Evolutionary conservation across 192 early-diverging fungal species (phyloP).

Genomic region (Entomortierella lignicola): DNA sequence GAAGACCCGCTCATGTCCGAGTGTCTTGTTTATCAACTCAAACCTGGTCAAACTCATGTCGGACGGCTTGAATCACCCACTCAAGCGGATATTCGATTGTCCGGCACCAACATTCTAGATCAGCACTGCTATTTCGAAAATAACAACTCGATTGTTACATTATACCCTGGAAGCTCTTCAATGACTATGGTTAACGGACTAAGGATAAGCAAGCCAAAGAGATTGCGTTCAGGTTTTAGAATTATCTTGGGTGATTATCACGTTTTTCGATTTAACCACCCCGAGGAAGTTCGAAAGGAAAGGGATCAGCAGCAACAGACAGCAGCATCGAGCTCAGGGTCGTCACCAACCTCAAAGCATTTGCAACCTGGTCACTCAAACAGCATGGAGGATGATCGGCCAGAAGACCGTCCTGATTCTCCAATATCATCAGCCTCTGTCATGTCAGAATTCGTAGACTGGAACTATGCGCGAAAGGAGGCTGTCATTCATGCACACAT

Average conservation of each 20-base stretch:
- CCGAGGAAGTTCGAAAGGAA: slow-evolving; percentile 78
- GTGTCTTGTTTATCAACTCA: slow-evolving; percentile 88
- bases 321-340: slow-evolving; percentile 8
- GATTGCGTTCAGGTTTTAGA: slow-evolving; percentile 77
- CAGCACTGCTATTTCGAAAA: slow-evolving; percentile 85
- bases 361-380: slow-evolving; percentile 22
- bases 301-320: slow-evolving; percentile 49
- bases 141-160: slow-evolving; percentile 62
- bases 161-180: slow-evolving; percentile 67
- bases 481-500: slow-evolving; percentile 60
- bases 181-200: slow-evolving; percentile 86
- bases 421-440: slow-evolving; percentile 58
- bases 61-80: slow-evolving; percentile 59
- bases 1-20: slow-evolving; percentile 94
- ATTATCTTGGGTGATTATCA: slow-evolving; percentile 85
- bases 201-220: slow-evolving; percentile 65
- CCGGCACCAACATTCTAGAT: slow-evolving; percentile 67
- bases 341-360: slow-evolving; percentile 14
- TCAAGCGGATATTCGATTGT: slow-evolving; percentile 69
- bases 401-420: slow-evolving; percentile 44
- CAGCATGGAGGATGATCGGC: slow-evolving; percentile 44
- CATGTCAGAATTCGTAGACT: slow-evolving; percentile 73
- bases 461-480: slow-evolving; percentile 81
- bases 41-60: slow-evolving; percentile 77
- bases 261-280: slow-evolving; percentile 89